Conservation (phyloP, 495 filamentous ascomycete species). For the Aspergillus carlsbadensis region DNA sequence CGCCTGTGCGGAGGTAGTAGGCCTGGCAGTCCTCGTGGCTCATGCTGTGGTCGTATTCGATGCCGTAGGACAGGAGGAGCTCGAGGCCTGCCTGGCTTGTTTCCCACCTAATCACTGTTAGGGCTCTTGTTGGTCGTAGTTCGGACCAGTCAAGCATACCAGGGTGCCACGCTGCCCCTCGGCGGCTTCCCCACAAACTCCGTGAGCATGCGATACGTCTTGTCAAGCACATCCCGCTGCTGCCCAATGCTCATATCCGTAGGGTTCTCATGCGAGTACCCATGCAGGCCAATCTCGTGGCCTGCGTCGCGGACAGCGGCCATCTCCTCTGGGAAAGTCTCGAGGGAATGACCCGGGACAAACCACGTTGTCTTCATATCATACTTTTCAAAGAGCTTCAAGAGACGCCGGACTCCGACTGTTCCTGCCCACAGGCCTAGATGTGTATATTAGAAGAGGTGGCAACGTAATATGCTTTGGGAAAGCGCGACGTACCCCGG, state of each 20-base stretch:
- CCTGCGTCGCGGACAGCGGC: slow-evolving; percentile 52
- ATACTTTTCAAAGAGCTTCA: slow-evolving; percentile 55
- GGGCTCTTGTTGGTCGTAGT: slow-evolving; percentile 7
- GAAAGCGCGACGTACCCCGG: slow-evolving; percentile 34
- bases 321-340: slow-evolving; percentile 57
- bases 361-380: slow-evolving; percentile 58
- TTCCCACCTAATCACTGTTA: slow-evolving; percentile 52
- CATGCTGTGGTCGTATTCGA: slow-evolving; percentile 52
- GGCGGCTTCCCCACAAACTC: slow-evolving; percentile 48
- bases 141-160: neutral
- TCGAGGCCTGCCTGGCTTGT: too few species aligned
- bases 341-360: slow-evolving; percentile 60
- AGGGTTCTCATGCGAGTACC: slow-evolving; percentile 57
- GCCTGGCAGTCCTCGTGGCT: slow-evolving; percentile 54
- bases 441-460: neutral
- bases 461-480: slow-evolving; percentile 56
- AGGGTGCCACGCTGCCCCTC: slow-evolving; percentile 50
- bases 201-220: slow-evolving; percentile 46
- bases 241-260: slow-evolving; percentile 49
- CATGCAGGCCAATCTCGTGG: slow-evolving; percentile 57
- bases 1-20: slow-evolving; percentile 50
- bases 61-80: neutral
- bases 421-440: slow-evolving; percentile 56
- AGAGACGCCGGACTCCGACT: slow-evolving; percentile 56
- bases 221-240: slow-evolving; percentile 50